phyloP scores from a whole-genome alignment of 2,329 filamentous ascomycete genomes.

The Sporothrix globosa region DNA sequence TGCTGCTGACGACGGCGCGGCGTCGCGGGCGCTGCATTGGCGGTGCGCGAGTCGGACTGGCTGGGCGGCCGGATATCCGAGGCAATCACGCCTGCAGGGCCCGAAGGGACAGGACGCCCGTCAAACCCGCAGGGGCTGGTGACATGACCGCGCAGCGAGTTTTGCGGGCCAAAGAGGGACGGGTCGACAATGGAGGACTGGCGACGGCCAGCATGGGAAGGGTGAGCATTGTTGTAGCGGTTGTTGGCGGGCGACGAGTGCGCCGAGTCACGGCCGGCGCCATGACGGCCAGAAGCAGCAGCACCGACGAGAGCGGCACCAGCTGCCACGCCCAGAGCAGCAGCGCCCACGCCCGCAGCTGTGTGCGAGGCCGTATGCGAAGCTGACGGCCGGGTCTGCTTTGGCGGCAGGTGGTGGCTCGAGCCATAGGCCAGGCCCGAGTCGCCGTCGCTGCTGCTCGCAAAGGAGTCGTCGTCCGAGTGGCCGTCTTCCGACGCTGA shows the following conservation, averaged over 20 bases:
- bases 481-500: constrained; percentile 56
- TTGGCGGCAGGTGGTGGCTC: constrained; percentile 33
- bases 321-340: constrained; percentile 12
- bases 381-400: neutral
- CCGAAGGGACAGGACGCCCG: constrained; percentile 40
- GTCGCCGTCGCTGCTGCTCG: constrained; percentile 47
- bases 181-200: constrained; percentile 61
- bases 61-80: constrained; percentile 32
- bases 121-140: constrained; percentile 61
- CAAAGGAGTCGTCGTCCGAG: constrained; percentile 43
- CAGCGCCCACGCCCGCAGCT: neutral
- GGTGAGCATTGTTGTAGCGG: neutral
- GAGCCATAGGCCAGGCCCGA: constrained; percentile 52
- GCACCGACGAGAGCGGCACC: neutral
- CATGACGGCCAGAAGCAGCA: neutral
- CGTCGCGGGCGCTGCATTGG: neutral
- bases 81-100: neutral
- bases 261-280: neutral
- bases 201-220: constrained; percentile 35
- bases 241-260: constrained; percentile 35
- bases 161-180: constrained; percentile 61
- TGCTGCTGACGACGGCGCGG: neutral
- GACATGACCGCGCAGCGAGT: constrained; percentile 62
- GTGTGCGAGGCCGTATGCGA: constrained; percentile 32
- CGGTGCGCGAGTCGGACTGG: constrained; percentile 34